Percentiles rank a stretch among this genome's conserved stretches.
Evolutionary conservation across 495 filamentous ascomycete species (phyloP).

Genomic region (Talaromyces wortmannii): DNA sequence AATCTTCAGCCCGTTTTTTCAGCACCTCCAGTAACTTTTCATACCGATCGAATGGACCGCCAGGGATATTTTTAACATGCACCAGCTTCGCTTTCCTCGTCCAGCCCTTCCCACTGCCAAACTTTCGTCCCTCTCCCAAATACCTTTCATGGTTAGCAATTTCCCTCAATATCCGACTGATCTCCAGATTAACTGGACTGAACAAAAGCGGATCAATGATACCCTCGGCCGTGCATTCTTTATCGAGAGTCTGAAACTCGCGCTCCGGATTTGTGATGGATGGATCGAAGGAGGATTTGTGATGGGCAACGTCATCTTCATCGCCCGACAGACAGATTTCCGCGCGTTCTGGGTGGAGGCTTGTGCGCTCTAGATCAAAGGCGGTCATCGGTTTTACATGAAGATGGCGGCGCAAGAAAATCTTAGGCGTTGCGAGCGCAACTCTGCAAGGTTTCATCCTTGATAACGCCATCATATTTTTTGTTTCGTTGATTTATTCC

Average conservation of each 20-base stretch:
- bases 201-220: conserved; percentile 15
- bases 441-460: background rate
- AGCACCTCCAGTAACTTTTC: conserved; percentile 18
- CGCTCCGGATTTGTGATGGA: conserved; percentile 13
- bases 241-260: conserved; percentile 15
- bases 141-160: conserved; percentile 9
- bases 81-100: conserved; percentile 15
- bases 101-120: conserved; percentile 18
- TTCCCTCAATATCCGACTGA: conserved; percentile 15
- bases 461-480: background rate
- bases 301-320: conserved; percentile 21
- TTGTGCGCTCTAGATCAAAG: conserved; percentile 19
- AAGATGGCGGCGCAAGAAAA: background rate
- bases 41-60: conserved; percentile 3
- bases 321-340: conserved; percentile 22
- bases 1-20: no score
- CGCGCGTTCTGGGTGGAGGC: conserved; percentile 15
- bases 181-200: conserved; percentile 19
- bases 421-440: background rate
- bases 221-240: conserved; percentile 18
- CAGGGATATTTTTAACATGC: conserved; percentile 11
- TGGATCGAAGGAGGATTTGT: conserved; percentile 23
- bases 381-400: background rate
- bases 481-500: background rate
- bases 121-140: background rate